Evolutionary conservation across 805 yeast genomes (phyloP), one percentile per base, ranked within the genome.

Genomic region (Barnettozyma sucrosica): DNA sequence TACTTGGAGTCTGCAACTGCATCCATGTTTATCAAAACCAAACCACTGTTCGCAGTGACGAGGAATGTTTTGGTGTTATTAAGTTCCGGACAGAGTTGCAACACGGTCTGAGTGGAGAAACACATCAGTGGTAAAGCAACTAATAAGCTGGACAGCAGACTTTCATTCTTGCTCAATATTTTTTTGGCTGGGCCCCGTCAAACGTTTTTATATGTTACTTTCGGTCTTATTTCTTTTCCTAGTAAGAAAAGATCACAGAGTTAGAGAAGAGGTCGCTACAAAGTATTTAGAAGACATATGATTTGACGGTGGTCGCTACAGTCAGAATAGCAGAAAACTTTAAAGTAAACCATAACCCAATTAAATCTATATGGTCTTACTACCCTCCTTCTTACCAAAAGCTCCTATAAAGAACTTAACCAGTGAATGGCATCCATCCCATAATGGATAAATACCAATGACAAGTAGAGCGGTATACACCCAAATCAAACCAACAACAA

Each of bases 401-500:
- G 77, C 82, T 10, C 66, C 66, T 16, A 38, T 48, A 6, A 50
- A 20, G 5, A 66, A 58, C 41, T 52, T 62, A 9, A 43, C 44
- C n/a, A 64, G 46, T 1, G 68, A 57, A 41, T 64, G 66, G 48
- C 71, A 58, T 13, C 71, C 71, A 44, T 66, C 68, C 47, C 55
- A 63, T 13, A 66, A 45, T 3, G 71, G 71, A 43, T 53, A 65
- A n/a, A 67, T 19, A 4, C 70, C 70, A 36, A 68, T 62, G 14
- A 62, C 50, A 14, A 67, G 36, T 11, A 67, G 53, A 0, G 76
- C 65, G 37, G 62, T 51, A 50, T 69, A 71, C 13, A 67, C 62
- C 75, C 75, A 71, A 14, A 71, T 49, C 38, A 70, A 55, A 7
- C 66, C 58, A 25, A 72, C 69, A 13, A 66, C 64, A 25, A 66